Evolutionary conservation across 2,329 filamentous ascomycete species (phyloP), one percentile per base, ranked within the genome.

Genomic region (Zymoseptoria passerinii): DNA sequence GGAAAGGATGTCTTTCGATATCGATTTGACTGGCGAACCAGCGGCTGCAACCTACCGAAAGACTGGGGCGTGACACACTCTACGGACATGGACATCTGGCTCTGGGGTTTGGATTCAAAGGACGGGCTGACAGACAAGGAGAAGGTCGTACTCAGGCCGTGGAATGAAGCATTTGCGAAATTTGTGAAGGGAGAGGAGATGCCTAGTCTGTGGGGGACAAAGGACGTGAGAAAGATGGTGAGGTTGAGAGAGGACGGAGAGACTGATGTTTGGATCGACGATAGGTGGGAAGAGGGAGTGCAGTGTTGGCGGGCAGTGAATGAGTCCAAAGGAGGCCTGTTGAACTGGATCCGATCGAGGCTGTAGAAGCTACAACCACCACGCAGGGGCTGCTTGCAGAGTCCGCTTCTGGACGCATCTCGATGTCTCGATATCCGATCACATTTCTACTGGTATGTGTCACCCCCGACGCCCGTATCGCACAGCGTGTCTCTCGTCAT

Each of bases 21-120:
- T 62, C 74, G 81, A 1, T 77, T 83, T 58, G 78, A 83, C 53
- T 82, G 77, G 74, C 75, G 80, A 4, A 75, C 78, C 5, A 68
- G 74, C 50, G 80, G 78, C 58, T 75, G 77, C 3, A 76, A 79
- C 51, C 65, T 77, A 8, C 79, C 80, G 1, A 68, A 67, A 1
- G 71, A 75, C 48, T 83, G 78, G 76, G 80, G 78, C 2, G 80
- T 80, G 2, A 83, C 80, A 16, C 81, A 84, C 65, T 74, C 75
- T 0, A 78, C 78, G 0, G 81, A 84, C 61, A 73, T 78, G 65
- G 70, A 74, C 5, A 76, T 83, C 28, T 84, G 81, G 81, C 80
- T 82, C 58, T 83, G 77, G 76, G 81, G 81, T 0, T 75, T 78
- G 61, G 78, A 77, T 1, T 58, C 64, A 29, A 70, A 69, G 4